A percentile compares a stretch with the other conserved stretches of the same genome.
phyloP scores from a whole-genome alignment of 208 protist species.

The Plasmodiophora brassicae region DNA sequence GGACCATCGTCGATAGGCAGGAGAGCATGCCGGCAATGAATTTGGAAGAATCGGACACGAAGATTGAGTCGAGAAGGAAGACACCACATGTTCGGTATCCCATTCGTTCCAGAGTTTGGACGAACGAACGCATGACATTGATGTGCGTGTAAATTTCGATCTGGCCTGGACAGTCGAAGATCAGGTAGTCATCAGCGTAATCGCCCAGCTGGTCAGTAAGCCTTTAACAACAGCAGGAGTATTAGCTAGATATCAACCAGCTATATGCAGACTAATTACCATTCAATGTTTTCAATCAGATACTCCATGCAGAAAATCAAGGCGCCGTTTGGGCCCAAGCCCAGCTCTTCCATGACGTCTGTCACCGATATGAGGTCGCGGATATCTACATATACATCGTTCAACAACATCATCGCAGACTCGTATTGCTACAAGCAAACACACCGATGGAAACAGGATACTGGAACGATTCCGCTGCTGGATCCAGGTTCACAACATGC shows the following conservation, averaged over 20 bases:
- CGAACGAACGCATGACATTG: slow-evolving; percentile 73
- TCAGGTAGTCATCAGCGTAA: slow-evolving; percentile 70
- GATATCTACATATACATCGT: neutral
- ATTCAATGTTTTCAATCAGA: slow-evolving; percentile 64
- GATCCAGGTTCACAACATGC: slow-evolving; percentile 75
- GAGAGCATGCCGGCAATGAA: slow-evolving; percentile 63
- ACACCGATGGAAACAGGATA: slow-evolving; percentile 6
- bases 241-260: neutral
- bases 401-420: too few relatives aligned
- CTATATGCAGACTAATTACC: too few relatives aligned
- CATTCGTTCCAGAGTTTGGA: slow-evolving; percentile 58
- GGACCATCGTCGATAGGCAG: slow-evolving; percentile 54
- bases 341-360: slow-evolving; percentile 71
- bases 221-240: neutral
- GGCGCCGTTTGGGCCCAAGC: slow-evolving; percentile 75
- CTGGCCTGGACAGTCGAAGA: slow-evolving; percentile 97
- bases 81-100: slow-evolving; percentile 47
- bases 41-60: slow-evolving; percentile 63
- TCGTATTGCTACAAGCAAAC: too few relatives aligned
- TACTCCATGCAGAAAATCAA: slow-evolving; percentile 78
- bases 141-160: slow-evolving; percentile 96
- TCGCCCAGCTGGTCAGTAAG: neutral
- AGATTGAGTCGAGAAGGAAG: slow-evolving; percentile 69
- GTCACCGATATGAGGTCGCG: neutral
- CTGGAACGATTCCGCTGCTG: slow-evolving; percentile 56